These are phyloP conservation scores for Bacterosira constricta DNA, from an alignment of 108 stramenopile genomes.

Conservation along the genomic window DNA sequence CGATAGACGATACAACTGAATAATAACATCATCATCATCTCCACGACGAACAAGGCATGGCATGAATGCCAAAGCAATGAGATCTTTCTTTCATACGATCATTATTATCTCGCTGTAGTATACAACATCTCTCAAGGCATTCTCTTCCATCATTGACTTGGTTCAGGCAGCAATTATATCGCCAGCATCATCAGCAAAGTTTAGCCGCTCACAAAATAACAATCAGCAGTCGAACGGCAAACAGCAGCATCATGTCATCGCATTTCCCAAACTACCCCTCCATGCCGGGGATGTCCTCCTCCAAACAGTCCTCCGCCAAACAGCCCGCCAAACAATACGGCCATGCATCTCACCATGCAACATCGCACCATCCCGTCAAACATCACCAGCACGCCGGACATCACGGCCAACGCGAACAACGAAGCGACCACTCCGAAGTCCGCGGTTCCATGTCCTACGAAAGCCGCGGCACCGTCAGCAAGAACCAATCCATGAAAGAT, in stretches of 20 bases:
- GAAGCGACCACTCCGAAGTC: slow-evolving; percentile 26
- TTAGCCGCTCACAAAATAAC: too few relatives aligned
- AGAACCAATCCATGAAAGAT: slow-evolving; percentile 37
- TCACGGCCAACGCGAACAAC: slow-evolving; percentile 17
- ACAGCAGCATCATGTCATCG: slow-evolving; percentile 6
- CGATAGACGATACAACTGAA: too few relatives aligned
- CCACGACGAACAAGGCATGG: too few relatives aligned
- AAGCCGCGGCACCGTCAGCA: slow-evolving; percentile 21
- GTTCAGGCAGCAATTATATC: too few relatives aligned
- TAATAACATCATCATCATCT: too few relatives aligned
- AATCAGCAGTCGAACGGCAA: neutral
- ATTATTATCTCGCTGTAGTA: too few relatives aligned
- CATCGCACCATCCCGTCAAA: slow-evolving; percentile 14
- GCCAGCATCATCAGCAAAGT: too few relatives aligned
- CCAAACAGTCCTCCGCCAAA: slow-evolving; percentile 11
- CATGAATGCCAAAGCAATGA: too few relatives aligned
- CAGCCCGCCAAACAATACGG: too few relatives aligned
- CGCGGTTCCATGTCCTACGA: slow-evolving; percentile 22
- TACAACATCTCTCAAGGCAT: too few relatives aligned
- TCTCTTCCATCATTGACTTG: neutral
- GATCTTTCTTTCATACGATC: too few relatives aligned
- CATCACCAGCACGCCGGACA: slow-evolving; percentile 24
- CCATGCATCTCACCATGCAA: slow-evolving; percentile 11
- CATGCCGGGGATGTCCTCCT: slow-evolving; percentile 20
- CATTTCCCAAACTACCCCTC: slow-evolving; percentile 22